Conservation (phyloP, 306 rosid species). For the Vigna nakashimae region DNA sequence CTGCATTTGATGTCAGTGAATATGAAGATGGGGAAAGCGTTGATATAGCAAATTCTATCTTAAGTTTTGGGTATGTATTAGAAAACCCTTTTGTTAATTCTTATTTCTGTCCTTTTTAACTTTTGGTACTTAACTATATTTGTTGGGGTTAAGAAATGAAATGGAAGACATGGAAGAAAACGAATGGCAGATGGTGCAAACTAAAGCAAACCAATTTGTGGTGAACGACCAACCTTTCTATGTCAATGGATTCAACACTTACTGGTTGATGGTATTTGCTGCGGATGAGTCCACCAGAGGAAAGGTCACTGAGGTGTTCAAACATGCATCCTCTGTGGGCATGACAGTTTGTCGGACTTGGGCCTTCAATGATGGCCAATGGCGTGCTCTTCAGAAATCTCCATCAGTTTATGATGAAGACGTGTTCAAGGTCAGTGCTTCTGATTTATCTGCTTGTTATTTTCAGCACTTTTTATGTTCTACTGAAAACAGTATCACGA, state of each 20-base stretch:
- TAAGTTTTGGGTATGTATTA: constrained; percentile 50
- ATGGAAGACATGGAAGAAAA: constrained; percentile 54
- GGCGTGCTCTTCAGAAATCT: constrained; percentile 92
- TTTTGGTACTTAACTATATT: background rate
- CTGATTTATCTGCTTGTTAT: background rate
- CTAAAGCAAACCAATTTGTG: constrained; percentile 86
- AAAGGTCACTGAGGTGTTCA: constrained; percentile 78
- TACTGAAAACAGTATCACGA: background rate
- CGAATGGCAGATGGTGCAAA: constrained; percentile 82
- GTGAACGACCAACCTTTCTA: constrained; percentile 81
- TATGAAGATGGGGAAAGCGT: constrained; percentile 50
- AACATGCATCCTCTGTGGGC: constrained; percentile 80
- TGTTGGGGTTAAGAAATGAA: constrained; percentile 49
- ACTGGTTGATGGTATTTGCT: constrained; percentile 94
- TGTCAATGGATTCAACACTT: constrained; percentile 94
- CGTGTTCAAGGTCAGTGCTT: constrained; percentile 71
- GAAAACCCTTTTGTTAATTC: constrained; percentile 14
- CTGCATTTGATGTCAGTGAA: constrained; percentile 49
- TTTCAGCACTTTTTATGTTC: background rate
- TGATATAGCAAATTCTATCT: constrained; percentile 45
- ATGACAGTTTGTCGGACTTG: constrained; percentile 93
- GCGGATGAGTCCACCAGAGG: constrained; percentile 90
- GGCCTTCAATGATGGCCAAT: constrained; percentile 98
- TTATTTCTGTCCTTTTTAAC: background rate
- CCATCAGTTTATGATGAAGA: constrained; percentile 83